phyloP scores from a whole-genome alignment of 192 early-diverging fungal genomes.

The Coemansia furcata region DNA sequence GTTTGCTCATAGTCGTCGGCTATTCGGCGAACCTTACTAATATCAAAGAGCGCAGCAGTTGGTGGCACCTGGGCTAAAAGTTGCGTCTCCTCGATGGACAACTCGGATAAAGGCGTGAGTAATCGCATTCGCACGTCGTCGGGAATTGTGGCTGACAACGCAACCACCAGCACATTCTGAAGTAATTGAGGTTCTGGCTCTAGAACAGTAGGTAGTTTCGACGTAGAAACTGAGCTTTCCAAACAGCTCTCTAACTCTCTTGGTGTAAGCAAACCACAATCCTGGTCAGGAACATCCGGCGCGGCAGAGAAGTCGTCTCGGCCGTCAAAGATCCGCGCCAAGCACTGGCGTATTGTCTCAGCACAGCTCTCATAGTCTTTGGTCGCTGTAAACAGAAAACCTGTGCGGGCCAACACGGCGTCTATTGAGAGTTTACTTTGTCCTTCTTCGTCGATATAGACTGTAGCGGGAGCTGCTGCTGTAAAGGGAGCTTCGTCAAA shows the following conservation, averaged over 20 bases:
- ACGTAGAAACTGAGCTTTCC: neutral
- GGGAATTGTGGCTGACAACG: constrained; percentile 3
- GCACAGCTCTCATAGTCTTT: neutral
- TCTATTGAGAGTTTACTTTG: neutral
- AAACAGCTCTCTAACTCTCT: neutral
- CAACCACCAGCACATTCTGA: constrained; percentile 21
- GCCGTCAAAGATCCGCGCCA: constrained; percentile 7
- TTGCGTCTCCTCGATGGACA: neutral
- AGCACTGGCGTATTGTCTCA: constrained; percentile 10
- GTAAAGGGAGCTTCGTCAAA: constrained; percentile 8
- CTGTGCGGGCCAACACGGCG: constrained; percentile 1
- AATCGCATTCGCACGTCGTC: neutral
- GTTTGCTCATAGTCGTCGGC: neutral
- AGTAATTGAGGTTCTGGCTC: constrained; percentile 29
- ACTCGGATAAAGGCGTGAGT: constrained; percentile 14
- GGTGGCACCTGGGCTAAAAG: neutral
- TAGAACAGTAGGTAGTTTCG: too few relatives aligned
- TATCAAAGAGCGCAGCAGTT: neutral
- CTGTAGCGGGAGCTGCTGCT: neutral
- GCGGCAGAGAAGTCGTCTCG: neutral
- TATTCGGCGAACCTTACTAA: constrained; percentile 28
- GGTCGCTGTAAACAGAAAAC: constrained; percentile 4
- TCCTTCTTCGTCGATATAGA: neutral
- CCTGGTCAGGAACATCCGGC: neutral
- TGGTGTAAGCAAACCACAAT: neutral